These are phyloP conservation scores for Hygrophorus russula DNA, from an alignment of 768 basidiomycete species.

Conservation along the genomic window DNA sequence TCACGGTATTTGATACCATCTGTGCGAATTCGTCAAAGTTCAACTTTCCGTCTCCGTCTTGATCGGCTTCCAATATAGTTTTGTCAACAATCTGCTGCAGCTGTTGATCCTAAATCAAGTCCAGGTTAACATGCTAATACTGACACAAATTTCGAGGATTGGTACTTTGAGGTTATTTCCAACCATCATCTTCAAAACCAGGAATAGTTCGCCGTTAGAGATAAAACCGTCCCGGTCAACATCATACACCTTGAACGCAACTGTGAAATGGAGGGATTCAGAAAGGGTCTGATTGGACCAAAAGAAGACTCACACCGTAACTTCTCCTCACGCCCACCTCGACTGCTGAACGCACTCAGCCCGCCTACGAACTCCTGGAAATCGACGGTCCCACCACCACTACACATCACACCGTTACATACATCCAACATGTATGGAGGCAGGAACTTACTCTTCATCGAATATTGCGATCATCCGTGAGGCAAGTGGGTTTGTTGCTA, in stretches of 20 bases:
- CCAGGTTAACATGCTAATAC: not conserved
- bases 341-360: conserved; percentile 92
- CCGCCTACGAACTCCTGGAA: conserved; percentile 99
- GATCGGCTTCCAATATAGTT: conserved; percentile 99
- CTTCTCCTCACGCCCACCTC: conserved; percentile 96
- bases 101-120: conserved; percentile 72
- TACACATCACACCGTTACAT: conserved; percentile 19
- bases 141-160: conserved; percentile 4
- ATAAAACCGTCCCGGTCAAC: conserved; percentile 97
- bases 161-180: conserved; percentile 93
- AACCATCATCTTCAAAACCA: conserved; percentile 99
- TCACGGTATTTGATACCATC: conserved; percentile 94
- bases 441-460: conserved; percentile 82
- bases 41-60: conserved; percentile 94
- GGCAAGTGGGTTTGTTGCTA: conserved; percentile 94
- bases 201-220: conserved; percentile 95
- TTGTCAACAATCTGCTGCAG: conserved; percentile 99
- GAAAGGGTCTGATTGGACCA: not conserved
- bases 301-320: conserved; percentile 61
- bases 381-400: conserved; percentile 96
- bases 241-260: conserved; percentile 99
- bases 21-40: conserved; percentile 94
- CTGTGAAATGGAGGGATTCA: conserved; percentile 28
- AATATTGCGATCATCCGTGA: conserved; percentile 99
- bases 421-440: not conserved